Percentiles rank a stretch among this genome's conserved stretches.
These are phyloP conservation scores for Melocanna baccifera DNA, from an alignment of 176 grass and related monocot genomes.

Conservation along the genomic window DNA sequence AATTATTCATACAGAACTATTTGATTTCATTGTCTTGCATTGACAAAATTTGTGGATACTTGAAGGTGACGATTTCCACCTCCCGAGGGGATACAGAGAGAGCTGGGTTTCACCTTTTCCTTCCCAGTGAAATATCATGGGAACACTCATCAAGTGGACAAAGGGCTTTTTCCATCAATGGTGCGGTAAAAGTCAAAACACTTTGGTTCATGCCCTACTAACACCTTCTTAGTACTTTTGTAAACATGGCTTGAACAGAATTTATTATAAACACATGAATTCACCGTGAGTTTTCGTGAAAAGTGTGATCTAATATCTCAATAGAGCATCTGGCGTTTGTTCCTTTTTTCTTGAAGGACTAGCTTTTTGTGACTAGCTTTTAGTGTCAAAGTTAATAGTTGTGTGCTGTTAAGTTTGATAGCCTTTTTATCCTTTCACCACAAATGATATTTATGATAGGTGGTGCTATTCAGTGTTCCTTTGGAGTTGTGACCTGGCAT, in stretches of 20 bases:
- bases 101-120: constrained; percentile 84
- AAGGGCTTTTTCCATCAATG: constrained; percentile 73
- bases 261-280: not conserved
- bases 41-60: constrained; percentile 63
- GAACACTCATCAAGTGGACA: constrained; percentile 81
- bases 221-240: not conserved
- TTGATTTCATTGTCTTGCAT: constrained; percentile 82
- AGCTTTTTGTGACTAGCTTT: not conserved
- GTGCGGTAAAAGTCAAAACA: constrained; percentile 37
- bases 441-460: no score
- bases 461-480: no score
- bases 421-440: no score
- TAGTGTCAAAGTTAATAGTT: no score
- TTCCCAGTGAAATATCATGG: constrained; percentile 72
- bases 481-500: no score
- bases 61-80: constrained; percentile 60
- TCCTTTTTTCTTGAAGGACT: not conserved
- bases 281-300: not conserved
- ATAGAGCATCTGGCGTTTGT: not conserved
- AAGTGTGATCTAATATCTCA: not conserved
- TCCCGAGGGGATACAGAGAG: constrained; percentile 61
- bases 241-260: not conserved
- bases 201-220: not conserved
- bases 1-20: constrained; percentile 49
- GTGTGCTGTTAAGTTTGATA: no score